phyloP scores from a whole-genome alignment of 2,329 filamentous ascomycete genomes.

The Colletotrichum sp. region DNA sequence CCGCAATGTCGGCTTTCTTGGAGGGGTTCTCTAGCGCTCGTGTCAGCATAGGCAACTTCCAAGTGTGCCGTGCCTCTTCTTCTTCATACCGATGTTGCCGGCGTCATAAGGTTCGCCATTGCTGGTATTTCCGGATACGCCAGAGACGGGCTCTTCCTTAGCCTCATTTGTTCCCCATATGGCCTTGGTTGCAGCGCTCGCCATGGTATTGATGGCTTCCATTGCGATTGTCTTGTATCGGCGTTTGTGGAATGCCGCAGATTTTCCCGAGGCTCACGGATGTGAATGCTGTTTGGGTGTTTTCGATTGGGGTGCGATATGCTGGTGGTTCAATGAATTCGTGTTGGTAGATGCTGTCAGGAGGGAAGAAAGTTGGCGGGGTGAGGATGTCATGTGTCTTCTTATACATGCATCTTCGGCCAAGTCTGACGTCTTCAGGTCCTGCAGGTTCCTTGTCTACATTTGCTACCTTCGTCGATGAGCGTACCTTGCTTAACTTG shows the following conservation, averaged over 20 bases:
- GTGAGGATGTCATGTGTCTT: not conserved
- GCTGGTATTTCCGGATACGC: conserved; percentile 69
- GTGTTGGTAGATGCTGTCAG: not conserved
- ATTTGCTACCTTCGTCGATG: not conserved
- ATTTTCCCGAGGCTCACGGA: not conserved
- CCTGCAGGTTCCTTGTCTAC: not conserved
- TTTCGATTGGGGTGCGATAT: not conserved
- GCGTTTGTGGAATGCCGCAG: not conserved
- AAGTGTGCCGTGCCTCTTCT: not conserved
- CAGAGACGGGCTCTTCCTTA: conserved; percentile 72
- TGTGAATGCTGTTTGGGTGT: not conserved
- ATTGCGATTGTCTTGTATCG: conserved; percentile 42
- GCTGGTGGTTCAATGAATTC: not conserved
- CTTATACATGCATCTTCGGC: not conserved
- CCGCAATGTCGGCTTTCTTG: not conserved
- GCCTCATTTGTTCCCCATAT: conserved; percentile 48
- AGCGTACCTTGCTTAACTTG: not conserved
- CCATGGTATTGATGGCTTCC: conserved; percentile 68
- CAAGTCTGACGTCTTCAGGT: conserved; percentile 13
- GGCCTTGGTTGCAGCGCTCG: conserved; percentile 42
- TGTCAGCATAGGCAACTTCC: not conserved
- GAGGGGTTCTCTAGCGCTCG: not conserved
- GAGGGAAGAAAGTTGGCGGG: not conserved
- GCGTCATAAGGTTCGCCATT: conserved; percentile 78
- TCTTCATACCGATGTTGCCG: conserved; percentile 68